Base-by-base conservation (phyloP, 2,329 filamentous ascomycete genomes). In the Remersonia thermophila region DNA sequence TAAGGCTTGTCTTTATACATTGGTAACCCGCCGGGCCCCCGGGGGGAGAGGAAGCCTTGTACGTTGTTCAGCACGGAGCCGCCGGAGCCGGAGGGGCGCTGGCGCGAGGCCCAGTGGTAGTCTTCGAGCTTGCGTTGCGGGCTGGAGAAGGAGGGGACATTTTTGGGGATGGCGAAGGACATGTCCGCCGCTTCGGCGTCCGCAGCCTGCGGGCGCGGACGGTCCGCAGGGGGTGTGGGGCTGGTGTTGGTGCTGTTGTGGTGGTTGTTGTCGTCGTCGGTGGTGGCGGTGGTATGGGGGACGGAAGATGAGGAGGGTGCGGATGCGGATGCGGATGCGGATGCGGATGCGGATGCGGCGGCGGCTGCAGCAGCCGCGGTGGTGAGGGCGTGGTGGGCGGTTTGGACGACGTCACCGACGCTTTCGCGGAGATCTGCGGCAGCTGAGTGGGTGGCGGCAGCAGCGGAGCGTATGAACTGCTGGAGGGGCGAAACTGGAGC, bases 1-100 rank as follows among this genome's bases (percentile, higher is more conserved):
- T 83, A 91, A n/a, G 91, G 91, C 58, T 98, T 98, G 62, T 98
- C 91, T 62, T 98, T 98, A 66, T 98, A 98, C 82, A 96, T 87
- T 31, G 91, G 91, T 44, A 98, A 64, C 39, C 75, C 66, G 42
- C 56, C 62, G 51, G 42, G 57, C 58, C 16, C 27, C 17, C 16
- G 26, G 23, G 7, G 32, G 28, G 35, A 29, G 11, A 45, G 16
- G 3, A 45, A 13, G 48, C 72, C 71, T 33, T 79, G 66, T 27
- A 84, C 65, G 32, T 62, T 67, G 40, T 62, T 60, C 32, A 73
- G 53, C 30, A 70, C 57, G 12, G 30, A 30, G 10, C 26, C 6
- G 35, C 59, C 55, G 4, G 30, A 48, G 50, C 33, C 45, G 50
- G 42, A 46, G 46, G 41, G 15, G 47, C 51, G 20, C 17, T 42